phyloP scores from a whole-genome alignment of 441 rosid genomes.

The Pelargonium cotyledonis region DNA sequence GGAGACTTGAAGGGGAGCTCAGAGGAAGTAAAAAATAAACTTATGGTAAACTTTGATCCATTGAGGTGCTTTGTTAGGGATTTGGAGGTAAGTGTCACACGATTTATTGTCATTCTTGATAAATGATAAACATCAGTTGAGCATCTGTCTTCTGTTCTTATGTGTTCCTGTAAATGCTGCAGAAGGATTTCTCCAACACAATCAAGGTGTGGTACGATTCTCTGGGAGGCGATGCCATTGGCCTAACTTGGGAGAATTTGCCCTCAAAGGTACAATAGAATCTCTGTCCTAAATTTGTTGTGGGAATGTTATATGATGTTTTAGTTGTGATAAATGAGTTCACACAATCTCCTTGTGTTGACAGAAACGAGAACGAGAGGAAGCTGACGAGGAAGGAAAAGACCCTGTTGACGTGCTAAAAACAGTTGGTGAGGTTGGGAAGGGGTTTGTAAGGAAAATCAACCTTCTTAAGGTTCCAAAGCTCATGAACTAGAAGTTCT shows the following conservation, averaged over 20 bases:
- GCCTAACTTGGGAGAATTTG: constrained; percentile 64
- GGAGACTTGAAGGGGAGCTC: constrained; percentile 49
- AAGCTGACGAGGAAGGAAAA: constrained; percentile 27
- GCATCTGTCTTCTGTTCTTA: constrained; percentile 9
- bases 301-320: not conserved
- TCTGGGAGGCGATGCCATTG: constrained; percentile 78
- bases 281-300: constrained; percentile 2
- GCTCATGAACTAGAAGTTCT: constrained; percentile 20
- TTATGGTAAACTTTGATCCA: constrained; percentile 76
- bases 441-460: constrained; percentile 71
- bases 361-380: constrained; percentile 69
- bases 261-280: constrained; percentile 48
- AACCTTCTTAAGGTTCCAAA: constrained; percentile 62
- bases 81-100: constrained; percentile 46
- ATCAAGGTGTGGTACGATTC: constrained; percentile 85
- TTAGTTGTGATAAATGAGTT: not conserved
- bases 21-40: constrained; percentile 47
- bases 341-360: not conserved
- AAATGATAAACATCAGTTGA: not conserved
- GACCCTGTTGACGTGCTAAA: constrained; percentile 47
- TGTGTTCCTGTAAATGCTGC: constrained; percentile 16
- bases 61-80: constrained; percentile 54
- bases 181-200: constrained; percentile 50
- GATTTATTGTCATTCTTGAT: constrained; percentile 8
- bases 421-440: constrained; percentile 63